Evolutionary conservation across 495 filamentous ascomycete genomes (phyloP).

Genomic region (Corynascus novoguineensis): DNA sequence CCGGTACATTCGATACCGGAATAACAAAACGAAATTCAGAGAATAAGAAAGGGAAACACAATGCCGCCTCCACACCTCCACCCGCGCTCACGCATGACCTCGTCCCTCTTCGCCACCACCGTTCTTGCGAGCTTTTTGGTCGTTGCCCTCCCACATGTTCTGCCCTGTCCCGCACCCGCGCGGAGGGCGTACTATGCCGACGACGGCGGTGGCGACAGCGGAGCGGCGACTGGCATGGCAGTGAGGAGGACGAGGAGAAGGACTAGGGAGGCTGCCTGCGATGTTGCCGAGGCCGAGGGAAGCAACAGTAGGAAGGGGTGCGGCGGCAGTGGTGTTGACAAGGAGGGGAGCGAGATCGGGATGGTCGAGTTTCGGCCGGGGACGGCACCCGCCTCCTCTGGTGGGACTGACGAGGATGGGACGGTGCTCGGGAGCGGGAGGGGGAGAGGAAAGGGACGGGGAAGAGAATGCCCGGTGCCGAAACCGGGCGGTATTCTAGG

Average conservation of each 20-base stretch:
- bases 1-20: neutral
- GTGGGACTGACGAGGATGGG: constrained; percentile 9
- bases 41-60: neutral
- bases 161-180: constrained; percentile 80
- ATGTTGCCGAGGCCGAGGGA: neutral
- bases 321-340: constrained; percentile 22
- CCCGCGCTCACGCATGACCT: constrained; percentile 84
- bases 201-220: constrained; percentile 32
- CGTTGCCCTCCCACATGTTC: constrained; percentile 82
- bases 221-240: constrained; percentile 15
- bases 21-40: neutral
- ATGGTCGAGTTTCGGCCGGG: constrained; percentile 30
- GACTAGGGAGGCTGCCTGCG: constrained; percentile 40
- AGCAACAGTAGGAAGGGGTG: neutral
- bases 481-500: constrained; percentile 74
- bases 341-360: constrained; percentile 45
- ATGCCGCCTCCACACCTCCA: constrained; percentile 93
- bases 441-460: constrained; percentile 15
- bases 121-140: constrained; percentile 84
- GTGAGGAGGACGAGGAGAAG: constrained; percentile 48
- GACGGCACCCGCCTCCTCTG: no score
- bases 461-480: constrained; percentile 71
- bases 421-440: neutral
- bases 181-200: constrained; percentile 67
- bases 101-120: constrained; percentile 91